These are phyloP conservation scores for Ramaria rubella DNA, from an alignment of 768 basidiomycete species.

Conservation along the genomic window DNA sequence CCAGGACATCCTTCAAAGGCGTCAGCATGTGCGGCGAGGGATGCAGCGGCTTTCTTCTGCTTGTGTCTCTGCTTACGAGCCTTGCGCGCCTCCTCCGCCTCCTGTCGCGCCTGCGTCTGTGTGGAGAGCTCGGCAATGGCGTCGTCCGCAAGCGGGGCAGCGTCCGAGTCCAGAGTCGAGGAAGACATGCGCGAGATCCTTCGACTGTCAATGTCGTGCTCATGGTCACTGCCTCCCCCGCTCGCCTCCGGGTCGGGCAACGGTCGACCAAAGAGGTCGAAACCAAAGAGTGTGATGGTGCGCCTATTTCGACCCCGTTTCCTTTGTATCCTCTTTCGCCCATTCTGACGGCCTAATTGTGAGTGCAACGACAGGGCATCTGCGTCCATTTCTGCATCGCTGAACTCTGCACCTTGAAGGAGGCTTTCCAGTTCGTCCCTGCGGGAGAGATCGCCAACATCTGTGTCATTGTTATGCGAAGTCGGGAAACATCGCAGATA, in stretches of 20 bases:
- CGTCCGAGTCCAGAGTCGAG: conserved; percentile 62
- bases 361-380: conserved; percentile 64
- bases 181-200: conserved; percentile 24
- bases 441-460: conserved; percentile 20
- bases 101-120: conserved; percentile 31
- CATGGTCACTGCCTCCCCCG: conserved; percentile 22
- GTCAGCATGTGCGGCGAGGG: conserved; percentile 27
- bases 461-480: conserved; percentile 31
- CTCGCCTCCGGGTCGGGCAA: conserved; percentile 56
- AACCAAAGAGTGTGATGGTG: conserved; percentile 56
- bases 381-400: conserved; percentile 45
- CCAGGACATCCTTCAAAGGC: conserved; percentile 67
- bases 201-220: not conserved
- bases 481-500: conserved; percentile 46
- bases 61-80: conserved; percentile 37
- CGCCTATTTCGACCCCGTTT: conserved; percentile 25
- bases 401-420: conserved; percentile 33
- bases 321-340: conserved; percentile 29
- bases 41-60: conserved; percentile 37
- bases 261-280: conserved; percentile 56
- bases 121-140: conserved; percentile 48
- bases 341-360: conserved; percentile 36
- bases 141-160: conserved; percentile 54
- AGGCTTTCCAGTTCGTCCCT: conserved; percentile 44
- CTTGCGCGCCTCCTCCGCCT: conserved; percentile 43